Conservation (phyloP, 2,329 filamentous ascomycete species). For the Albifimbria verrucaria region DNA sequence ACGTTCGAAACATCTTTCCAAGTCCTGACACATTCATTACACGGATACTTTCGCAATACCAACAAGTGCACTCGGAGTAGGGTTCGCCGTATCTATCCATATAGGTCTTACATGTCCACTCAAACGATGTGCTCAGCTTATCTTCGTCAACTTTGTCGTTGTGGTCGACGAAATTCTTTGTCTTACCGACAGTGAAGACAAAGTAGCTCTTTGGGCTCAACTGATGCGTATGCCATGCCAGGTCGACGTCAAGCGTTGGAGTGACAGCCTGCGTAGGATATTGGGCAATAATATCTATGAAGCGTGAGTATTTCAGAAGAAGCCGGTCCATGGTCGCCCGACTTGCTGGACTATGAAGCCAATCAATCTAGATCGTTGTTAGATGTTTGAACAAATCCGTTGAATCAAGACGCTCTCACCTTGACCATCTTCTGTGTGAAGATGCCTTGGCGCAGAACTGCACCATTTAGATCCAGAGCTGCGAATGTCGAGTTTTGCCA, state of each 20-base stretch:
- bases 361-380: constrained; percentile 52
- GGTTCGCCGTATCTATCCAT: constrained; percentile 61
- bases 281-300: constrained; percentile 55
- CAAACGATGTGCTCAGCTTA: constrained; percentile 62
- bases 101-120: constrained; percentile 70
- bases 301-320: constrained; percentile 62
- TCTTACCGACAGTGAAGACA: constrained; percentile 45
- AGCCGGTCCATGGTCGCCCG: constrained; percentile 62
- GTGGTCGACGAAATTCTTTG: constrained; percentile 67
- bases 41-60: constrained; percentile 70
- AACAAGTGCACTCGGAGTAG: constrained; percentile 77
- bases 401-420: not conserved
- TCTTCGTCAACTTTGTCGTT: constrained; percentile 78
- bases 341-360: constrained; percentile 69
- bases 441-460: constrained; percentile 62
- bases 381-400: too few species aligned
- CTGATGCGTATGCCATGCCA: constrained; percentile 81
- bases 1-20: constrained; percentile 41
- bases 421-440: constrained; percentile 72
- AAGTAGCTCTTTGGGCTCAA: constrained; percentile 64
- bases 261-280: constrained; percentile 51
- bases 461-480: constrained; percentile 61
- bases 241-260: constrained; percentile 70
- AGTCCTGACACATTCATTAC: constrained; percentile 44
- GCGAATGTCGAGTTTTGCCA: constrained; percentile 66